Evolutionary conservation across 2,329 filamentous ascomycete species (phyloP), one percentile per base, ranked within the genome.

Genomic region (Talaromyces funiculosus): DNA sequence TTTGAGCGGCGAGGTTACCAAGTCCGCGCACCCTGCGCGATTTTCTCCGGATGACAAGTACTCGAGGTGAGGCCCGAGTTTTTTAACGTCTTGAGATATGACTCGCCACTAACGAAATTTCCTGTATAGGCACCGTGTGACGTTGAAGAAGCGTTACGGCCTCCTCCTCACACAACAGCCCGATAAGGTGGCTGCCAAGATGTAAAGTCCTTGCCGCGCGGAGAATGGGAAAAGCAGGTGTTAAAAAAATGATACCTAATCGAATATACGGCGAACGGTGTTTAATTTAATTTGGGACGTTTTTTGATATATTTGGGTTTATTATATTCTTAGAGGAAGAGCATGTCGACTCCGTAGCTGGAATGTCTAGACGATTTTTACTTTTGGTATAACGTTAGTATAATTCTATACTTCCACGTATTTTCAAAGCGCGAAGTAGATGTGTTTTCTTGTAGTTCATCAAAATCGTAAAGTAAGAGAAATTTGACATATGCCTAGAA

Each of bases 41-140:
- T 99, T 97, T 83, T 96, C 91, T 51, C 94, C 94, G 65, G 94
- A 99, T 79, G 94, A 99, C 83, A 96, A 97, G 83, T 97, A 95
- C 84, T 96, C 92, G 72, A 82, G 85, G 83, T 86, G 73, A 56
- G 77, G 67, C 56, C 18, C n/a, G n/a, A n/a, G n/a, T n/a, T n/a
- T n/a, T n/a, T 43, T 9, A 12, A 16, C 7, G 20, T 59, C n/a
- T n/a, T n/a, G n/a, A n/a, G n/a, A n/a, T n/a, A n/a, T n/a, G n/a
- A n/a, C n/a, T n/a, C n/a, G n/a, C n/a, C 43, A 47, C 53, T 59
- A 24, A 57, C n/a, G 1, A 12, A 45, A 5, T 43, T 7, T 1
- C 26, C 16, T 35, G 16, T 60, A 60, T 60, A 90, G 91, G 73
- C 93, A 97, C 80, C 87, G 94, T 69, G 92, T 97, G 54, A 95